Percentiles rank a stretch among this genome's conserved stretches.
Conservation (phyloP, 2,329 filamentous ascomycete species). For the Hypoxylon sp. region DNA sequence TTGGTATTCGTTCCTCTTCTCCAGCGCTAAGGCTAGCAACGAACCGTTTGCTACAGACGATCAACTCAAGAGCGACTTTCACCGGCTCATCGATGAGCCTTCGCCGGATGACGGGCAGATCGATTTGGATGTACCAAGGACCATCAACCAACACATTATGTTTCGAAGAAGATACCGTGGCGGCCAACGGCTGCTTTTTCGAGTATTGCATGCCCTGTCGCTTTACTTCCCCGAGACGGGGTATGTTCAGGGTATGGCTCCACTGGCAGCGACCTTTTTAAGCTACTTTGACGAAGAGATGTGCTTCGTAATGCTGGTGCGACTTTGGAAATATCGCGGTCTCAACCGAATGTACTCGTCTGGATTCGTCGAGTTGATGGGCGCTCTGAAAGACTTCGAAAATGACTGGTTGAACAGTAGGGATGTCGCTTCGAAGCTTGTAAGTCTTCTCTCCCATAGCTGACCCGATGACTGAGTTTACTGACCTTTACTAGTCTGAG, state of each 20-base stretch:
- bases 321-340: constrained; percentile 90
- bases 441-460: constrained; percentile 62
- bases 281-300: constrained; percentile 98
- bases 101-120: constrained; percentile 97
- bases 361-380: constrained; percentile 89
- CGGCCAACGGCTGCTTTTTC: constrained; percentile 91
- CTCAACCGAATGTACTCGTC: constrained; percentile 86
- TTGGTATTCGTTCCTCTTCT: constrained; percentile 92
- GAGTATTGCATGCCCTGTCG: constrained; percentile 91
- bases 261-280: constrained; percentile 89
- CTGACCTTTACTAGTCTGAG: constrained; percentile 59
- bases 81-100: constrained; percentile 78
- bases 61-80: constrained; percentile 79
- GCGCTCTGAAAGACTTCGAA: constrained; percentile 87
- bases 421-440: constrained; percentile 84
- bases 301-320: constrained; percentile 96
- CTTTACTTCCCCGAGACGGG: constrained; percentile 92
- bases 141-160: constrained; percentile 97
- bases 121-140: constrained; percentile 94
- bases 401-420: constrained; percentile 83
- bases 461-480: not conserved
- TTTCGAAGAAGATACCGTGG: constrained; percentile 92
- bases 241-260: constrained; percentile 98
- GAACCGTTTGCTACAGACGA: constrained; percentile 75
- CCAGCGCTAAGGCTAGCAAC: constrained; percentile 77